Conservation (phyloP, 768 basidiomycete species). For the Leccinum aurantiacum region DNA sequence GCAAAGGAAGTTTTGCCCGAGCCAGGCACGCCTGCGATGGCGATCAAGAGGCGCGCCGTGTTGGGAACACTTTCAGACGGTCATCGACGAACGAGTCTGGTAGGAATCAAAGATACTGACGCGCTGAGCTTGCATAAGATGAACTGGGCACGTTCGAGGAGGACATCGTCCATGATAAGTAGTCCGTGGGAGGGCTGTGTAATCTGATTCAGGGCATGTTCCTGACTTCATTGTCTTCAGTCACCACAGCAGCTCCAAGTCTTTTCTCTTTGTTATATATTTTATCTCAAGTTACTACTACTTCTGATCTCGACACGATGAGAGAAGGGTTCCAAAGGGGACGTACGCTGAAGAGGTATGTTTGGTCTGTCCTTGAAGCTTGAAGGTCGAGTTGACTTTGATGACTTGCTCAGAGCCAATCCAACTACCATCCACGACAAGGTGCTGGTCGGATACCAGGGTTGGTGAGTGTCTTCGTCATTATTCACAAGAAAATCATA, state of each 20-base stretch:
- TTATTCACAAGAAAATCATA: too few relatives aligned
- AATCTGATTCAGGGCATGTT: neutral
- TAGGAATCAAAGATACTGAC: constrained; percentile 29
- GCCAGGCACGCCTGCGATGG: constrained; percentile 78
- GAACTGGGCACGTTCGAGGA: constrained; percentile 32
- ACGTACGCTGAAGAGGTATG: neutral
- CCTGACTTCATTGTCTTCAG: neutral
- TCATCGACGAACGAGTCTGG: neutral
- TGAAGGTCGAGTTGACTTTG: neutral
- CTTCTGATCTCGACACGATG: neutral
- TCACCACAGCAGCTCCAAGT: neutral
- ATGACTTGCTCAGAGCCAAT: constrained; percentile 46
- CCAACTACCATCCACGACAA: constrained; percentile 81
- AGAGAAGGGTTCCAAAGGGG: neutral
- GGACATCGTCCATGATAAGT: constrained; percentile 35
- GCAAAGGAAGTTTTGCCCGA: constrained; percentile 86
- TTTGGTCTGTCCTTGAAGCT: neutral
- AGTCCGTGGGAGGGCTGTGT: neutral
- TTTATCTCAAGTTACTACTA: too few relatives aligned
- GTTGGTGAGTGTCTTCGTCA: constrained; percentile 53
- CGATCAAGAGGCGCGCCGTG: constrained; percentile 58
- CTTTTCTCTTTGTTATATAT: neutral
- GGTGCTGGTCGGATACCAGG: constrained; percentile 84
- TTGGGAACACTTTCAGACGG: constrained; percentile 14
- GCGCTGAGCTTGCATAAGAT: constrained; percentile 38